Percentiles rank a stretch among this genome's conserved stretches.
Evolutionary conservation across 129 eudicot genomes (phyloP).

Genomic region (Calendula officinalis): DNA sequence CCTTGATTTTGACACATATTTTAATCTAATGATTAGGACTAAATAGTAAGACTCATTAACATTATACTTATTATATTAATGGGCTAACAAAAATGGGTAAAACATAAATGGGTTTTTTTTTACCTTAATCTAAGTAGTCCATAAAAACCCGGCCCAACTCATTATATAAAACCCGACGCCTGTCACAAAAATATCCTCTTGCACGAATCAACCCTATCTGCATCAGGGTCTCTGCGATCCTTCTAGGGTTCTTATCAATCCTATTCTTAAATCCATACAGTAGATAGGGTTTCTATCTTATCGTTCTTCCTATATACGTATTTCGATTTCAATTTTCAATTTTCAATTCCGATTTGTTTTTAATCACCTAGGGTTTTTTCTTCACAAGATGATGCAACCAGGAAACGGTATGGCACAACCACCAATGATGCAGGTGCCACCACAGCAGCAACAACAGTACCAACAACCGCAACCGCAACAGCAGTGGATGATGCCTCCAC

Average conservation of each 20-base stretch:
- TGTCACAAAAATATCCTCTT: slow-evolving; percentile 24
- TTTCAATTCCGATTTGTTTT: background rate
- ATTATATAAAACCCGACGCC: background rate
- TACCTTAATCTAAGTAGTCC: background rate
- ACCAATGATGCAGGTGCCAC: slow-evolving; percentile 41
- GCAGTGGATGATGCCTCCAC: slow-evolving; percentile 57
- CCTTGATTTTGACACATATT: too few relatives aligned
- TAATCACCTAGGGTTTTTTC: slow-evolving; percentile 18
- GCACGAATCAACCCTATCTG: slow-evolving; percentile 37
- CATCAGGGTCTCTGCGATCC: slow-evolving; percentile 31
- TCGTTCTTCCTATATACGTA: background rate
- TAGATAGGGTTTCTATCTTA: slow-evolving; percentile 17
- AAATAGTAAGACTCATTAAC: too few relatives aligned
- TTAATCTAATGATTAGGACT: too few relatives aligned
- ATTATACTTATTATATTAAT: background rate
- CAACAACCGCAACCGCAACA: slow-evolving; percentile 52
- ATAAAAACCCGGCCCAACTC: slow-evolving; percentile 9
- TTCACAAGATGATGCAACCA: slow-evolving; percentile 59
- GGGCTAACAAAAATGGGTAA: background rate
- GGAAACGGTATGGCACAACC: slow-evolving; percentile 57
- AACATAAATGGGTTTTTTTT: background rate
- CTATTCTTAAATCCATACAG: background rate
- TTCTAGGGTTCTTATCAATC: slow-evolving; percentile 41
- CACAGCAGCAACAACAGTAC: slow-evolving; percentile 41
- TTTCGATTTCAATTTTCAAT: background rate